Base-by-base conservation (phyloP, 768 basidiomycete genomes). In the Suillus placidus region DNA sequence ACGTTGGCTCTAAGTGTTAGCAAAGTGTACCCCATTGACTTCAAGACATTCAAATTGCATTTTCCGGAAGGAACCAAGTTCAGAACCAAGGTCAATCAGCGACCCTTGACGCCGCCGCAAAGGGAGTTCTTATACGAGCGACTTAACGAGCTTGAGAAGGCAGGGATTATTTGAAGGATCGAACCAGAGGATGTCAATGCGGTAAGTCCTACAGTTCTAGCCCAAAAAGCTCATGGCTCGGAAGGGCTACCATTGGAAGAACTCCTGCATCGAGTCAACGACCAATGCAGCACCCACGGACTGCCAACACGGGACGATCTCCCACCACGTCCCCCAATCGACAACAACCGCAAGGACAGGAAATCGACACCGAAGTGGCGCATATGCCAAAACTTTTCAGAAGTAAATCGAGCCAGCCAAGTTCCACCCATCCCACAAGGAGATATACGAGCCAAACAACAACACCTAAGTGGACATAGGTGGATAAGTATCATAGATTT, bases 211-310 rank as follows among this genome's bases (percentile, higher is more conserved):
- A 81, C 76, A 0, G 79, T 72, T 0, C 68, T 85, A 1, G 80
- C 78, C 0, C 70, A 76, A 64, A 83, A 84, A 61, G 77, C 69
- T 12, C 77, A 79, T 23, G 71, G 76, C 6, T 68, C 69, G 0
- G 70, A 64, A 0, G 78, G 80, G 0, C 61, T 81, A 1, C 68
- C 73, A 0, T 32, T 77, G 1, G 78, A 79, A 2, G 79, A 82
- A 42, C 73, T 83, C 0, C 68, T 75, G 37, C 74, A 75, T 42
- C 10, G 49, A 0, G 71, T 80, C 9, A 81, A 82, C 64, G 67
- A 71, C n/a, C 47, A 67, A 12, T 70, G 72, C 26, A 32, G 57
- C 12, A 40, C 30, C 1, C 63, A 61, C 3, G 65, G 67, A 8
- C 54, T 64, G 18, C 42, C 47, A 1, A n/a, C 68, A 0, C n/a